phyloP scores from a whole-genome alignment of 2,329 filamentous ascomycete species.

The Talaromyces amestolkiae region DNA sequence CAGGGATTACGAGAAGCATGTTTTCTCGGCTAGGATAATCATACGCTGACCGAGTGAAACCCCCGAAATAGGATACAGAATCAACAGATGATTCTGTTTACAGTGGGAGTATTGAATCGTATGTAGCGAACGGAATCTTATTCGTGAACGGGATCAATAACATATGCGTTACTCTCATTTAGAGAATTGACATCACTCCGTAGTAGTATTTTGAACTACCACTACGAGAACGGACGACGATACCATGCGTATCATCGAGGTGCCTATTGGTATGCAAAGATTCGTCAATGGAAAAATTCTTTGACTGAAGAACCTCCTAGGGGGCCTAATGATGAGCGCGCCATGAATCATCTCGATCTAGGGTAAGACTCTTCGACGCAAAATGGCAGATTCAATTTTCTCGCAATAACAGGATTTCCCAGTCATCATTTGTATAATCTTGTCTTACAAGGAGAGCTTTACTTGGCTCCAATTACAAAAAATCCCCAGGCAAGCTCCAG shows the following conservation, averaged over 20 bases:
- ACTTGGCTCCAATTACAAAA: conserved; percentile 15
- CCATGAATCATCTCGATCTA: conserved; percentile 15
- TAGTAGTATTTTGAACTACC: conserved; percentile 20
- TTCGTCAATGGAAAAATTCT: conserved; percentile 7
- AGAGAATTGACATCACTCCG: conserved; percentile 16
- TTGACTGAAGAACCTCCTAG: not conserved
- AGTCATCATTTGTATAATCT: conserved; percentile 14
- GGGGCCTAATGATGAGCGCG: conserved; percentile 15
- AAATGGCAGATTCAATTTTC: not conserved
- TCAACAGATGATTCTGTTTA: conserved; percentile 5
- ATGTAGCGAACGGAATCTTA: not conserved
- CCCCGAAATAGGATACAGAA: not conserved
- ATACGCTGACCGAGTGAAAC: not conserved
- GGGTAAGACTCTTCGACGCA: not conserved
- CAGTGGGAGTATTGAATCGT: conserved; percentile 13
- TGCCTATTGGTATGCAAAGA: conserved; percentile 20
- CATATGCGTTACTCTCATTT: not conserved
- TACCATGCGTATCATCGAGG: conserved; percentile 25
- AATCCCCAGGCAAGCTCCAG: conserved; percentile 1
- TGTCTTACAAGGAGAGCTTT: conserved; percentile 12
- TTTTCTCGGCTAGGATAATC: not conserved
- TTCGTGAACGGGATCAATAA: not conserved
- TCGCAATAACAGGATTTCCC: not conserved
- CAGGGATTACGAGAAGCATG: not conserved
- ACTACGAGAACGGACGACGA: conserved; percentile 27